Evolutionary conservation across 345 rosid genomes (phyloP), one percentile per base, ranked within the genome.

Genomic region (Syzygium aqueum): DNA sequence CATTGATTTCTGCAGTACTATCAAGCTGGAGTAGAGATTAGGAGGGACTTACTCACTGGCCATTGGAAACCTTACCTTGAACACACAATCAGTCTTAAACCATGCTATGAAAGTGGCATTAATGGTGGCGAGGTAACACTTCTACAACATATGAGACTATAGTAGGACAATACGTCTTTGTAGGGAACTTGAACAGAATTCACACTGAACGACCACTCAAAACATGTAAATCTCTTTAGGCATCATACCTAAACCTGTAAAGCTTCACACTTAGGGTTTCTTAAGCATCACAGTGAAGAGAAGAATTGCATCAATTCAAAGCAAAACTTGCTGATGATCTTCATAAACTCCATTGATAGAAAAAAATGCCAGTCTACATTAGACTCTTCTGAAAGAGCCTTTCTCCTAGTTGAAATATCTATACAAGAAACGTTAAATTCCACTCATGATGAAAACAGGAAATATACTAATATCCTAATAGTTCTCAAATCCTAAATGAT

Each of bases 11-110:
- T 52, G 89, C 95, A 97, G 99, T 92, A 92, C 92, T 93, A 95
- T 92, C 98, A 97, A 83, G 90, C 95, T 89, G 99, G 99, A 86
- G 99, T 97, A 89, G 99, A 97, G 97, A 97, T 97, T 90, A 93
- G 99, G 91, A 94, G 99, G 89, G 99, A 97, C 91, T 92, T 97
- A 87, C 96, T 97, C 73, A 95, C 92, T 87, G 99, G 99, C 87
- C 98, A 95, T 84, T 97, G 99, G 99, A 93, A 90, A 88, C 99
- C 99, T 88, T 97, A 97, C 91, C 98, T 97, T 92, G 99, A 97
- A 92, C 99, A 96, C 85, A 99, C 99, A 67, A 88, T 96, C 88
- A 96, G 97, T 92, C 92, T 97, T 92, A 95, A 93, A 90, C 99
- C 99, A 88, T 96, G 98, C 92, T 97, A 96, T 84, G 96, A 95